Evolutionary conservation across 176 grass and related monocot species (phyloP).

Genomic region (Oryza rufipogon): DNA sequence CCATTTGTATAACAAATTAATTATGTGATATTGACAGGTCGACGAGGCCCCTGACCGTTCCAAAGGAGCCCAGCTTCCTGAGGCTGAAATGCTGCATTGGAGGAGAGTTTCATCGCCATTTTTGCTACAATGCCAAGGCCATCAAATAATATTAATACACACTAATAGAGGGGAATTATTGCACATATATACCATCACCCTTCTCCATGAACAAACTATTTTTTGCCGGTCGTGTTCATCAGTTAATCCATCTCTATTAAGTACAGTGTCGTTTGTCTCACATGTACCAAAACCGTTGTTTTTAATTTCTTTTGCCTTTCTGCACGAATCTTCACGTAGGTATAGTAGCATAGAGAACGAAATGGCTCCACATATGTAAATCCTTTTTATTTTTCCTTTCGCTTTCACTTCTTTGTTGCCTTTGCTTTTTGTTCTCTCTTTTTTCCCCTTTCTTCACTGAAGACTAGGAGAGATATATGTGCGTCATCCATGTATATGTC

Average conservation of each 20-base stretch:
- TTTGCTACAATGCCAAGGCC: conserved; percentile 67
- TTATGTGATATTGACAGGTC: conserved; percentile 55
- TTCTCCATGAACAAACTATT: background rate
- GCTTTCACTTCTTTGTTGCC: background rate
- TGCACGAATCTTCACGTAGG: conserved; percentile 13
- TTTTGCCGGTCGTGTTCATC: conserved; percentile 34
- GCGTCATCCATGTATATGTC: conserved; percentile 18
- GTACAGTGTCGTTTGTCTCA: background rate
- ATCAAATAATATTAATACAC: conserved; percentile 36
- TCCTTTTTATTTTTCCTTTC: background rate
- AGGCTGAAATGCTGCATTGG: conserved; percentile 80
- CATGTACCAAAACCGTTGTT: background rate
- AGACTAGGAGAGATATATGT: conserved; percentile 25
- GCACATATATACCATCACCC: background rate
- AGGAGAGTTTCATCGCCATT: conserved; percentile 83
- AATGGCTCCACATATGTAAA: conserved; percentile 30
- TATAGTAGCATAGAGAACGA: conserved; percentile 3
- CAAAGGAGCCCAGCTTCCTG: conserved; percentile 86
- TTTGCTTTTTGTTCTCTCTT: background rate
- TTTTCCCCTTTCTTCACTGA: background rate
- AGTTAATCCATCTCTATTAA: conserved; percentile 4
- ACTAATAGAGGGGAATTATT: background rate
- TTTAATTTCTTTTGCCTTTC: background rate
- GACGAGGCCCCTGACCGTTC: conserved; percentile 71
- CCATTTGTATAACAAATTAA: background rate